Evolutionary conservation across 1,139 yeast genomes (phyloP).

Genomic region (Saccharomyces hybrid): DNA sequence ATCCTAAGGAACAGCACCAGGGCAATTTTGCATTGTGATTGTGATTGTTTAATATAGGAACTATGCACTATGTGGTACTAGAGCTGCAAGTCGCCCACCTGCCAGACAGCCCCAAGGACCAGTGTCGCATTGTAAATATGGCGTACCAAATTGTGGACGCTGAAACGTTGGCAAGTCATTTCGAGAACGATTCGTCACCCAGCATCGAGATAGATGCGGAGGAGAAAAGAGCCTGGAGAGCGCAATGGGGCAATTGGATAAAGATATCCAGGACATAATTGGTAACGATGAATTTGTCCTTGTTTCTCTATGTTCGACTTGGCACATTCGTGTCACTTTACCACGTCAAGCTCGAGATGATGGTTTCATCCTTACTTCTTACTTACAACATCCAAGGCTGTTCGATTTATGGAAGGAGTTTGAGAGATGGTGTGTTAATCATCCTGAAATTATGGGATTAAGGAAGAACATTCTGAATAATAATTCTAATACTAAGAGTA

Average conservation of each 20-base stretch:
- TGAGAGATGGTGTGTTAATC: constrained; percentile 60
- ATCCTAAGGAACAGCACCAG: background rate
- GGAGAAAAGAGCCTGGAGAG: background rate
- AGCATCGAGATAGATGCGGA: background rate
- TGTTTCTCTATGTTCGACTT: constrained; percentile 54
- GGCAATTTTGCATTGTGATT: constrained; percentile 1
- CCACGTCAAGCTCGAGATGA: constrained; percentile 79
- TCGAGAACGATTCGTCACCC: background rate
- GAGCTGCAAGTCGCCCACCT: constrained; percentile 24
- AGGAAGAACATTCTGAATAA: background rate
- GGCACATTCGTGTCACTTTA: constrained; percentile 68
- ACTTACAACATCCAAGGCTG: constrained; percentile 65
- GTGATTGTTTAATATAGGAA: background rate
- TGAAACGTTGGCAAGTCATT: constrained; percentile 12
- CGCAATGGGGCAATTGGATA: constrained; percentile 6
- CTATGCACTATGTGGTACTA: constrained; percentile 27
- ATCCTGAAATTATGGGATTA: background rate
- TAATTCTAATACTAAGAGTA: background rate
- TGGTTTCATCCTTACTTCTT: constrained; percentile 61
- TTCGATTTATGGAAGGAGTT: constrained; percentile 74
- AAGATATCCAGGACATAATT: constrained; percentile 5
- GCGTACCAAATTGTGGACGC: constrained; percentile 25
- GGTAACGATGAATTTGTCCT: constrained; percentile 52
- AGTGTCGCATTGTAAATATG: constrained; percentile 17
- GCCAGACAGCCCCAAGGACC: constrained; percentile 28